A percentile compares a stretch with the other conserved stretches of the same genome.
Conservation (phyloP, 2,329 filamentous ascomycete species). For the Neopestalotiopsis rosae region DNA sequence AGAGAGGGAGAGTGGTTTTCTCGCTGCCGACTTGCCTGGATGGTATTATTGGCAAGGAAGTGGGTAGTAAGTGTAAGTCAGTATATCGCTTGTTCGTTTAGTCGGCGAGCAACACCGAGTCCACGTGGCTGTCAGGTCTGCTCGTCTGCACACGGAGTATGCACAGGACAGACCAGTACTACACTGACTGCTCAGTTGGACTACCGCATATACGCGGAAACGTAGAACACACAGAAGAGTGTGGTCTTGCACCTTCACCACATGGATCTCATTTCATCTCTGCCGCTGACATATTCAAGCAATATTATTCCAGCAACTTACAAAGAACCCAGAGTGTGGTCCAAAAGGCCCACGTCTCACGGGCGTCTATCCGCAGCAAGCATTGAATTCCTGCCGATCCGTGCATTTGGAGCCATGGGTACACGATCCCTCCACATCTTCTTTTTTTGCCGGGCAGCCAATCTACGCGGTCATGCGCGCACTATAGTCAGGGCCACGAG, state of each 20-base stretch:
- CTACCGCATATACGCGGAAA: too few relatives aligned
- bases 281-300: not conserved
- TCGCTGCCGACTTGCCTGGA: not conserved
- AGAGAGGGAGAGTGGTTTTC: not conserved
- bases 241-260: too few relatives aligned
- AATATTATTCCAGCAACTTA: not conserved
- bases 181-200: too few relatives aligned
- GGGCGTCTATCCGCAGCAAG: not conserved
- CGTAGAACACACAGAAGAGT: too few relatives aligned
- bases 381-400: constrained; percentile 1
- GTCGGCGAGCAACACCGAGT: too few relatives aligned
- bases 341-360: not conserved
- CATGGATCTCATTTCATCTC: too few relatives aligned
- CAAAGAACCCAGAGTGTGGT: not conserved
- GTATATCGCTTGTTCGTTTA: too few relatives aligned
- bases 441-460: not conserved
- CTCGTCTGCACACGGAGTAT: too few relatives aligned
- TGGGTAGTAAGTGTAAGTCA: too few relatives aligned
- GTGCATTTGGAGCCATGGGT: not conserved
- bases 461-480: not conserved
- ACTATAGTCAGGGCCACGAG: not conserved
- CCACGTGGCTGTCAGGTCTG: too few relatives aligned
- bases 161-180: too few relatives aligned
- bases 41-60: not conserved
- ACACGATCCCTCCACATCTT: not conserved